Conservation (phyloP, 495 filamentous ascomycete species). For the Aspergillus wentii region DNA sequence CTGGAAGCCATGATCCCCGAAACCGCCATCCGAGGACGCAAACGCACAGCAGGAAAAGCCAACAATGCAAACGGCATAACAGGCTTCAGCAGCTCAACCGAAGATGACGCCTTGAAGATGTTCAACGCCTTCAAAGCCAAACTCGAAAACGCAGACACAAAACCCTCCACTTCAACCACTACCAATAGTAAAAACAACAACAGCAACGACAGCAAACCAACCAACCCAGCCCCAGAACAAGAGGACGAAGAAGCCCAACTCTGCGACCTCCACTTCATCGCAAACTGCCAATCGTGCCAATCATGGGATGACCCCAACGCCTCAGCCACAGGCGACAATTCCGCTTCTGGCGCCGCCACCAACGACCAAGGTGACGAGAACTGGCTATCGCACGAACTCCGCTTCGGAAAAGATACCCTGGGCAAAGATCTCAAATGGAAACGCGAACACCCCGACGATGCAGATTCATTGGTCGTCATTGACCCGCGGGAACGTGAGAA, state of each 20-base stretch:
- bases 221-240: constrained; percentile 23
- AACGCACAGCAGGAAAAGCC: constrained; percentile 55
- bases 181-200: constrained; percentile 11
- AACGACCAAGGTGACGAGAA: constrained; percentile 56
- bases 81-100: constrained; percentile 39
- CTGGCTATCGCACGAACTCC: constrained; percentile 70
- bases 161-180: constrained; percentile 8
- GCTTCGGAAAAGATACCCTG: constrained; percentile 80
- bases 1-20: constrained; percentile 80
- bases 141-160: constrained; percentile 58
- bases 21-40: constrained; percentile 74
- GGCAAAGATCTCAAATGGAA: constrained; percentile 92
- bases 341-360: constrained; percentile 33
- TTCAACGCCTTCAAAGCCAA: constrained; percentile 75
- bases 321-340: constrained; percentile 5
- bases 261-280: constrained; percentile 91
- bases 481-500: constrained; percentile 84
- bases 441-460: constrained; percentile 78
- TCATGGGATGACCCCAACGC: constrained; percentile 53
- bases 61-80: constrained; percentile 17
- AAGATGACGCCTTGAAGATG: constrained; percentile 58
- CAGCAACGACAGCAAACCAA: constrained; percentile 26
- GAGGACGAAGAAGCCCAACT: constrained; percentile 66
- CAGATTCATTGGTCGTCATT: constrained; percentile 88
- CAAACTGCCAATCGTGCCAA: constrained; percentile 84